Percentiles rank a stretch among this genome's conserved stretches.
Conservation (phyloP, 2,329 filamentous ascomycete species). For the Camillea tinctor region DNA sequence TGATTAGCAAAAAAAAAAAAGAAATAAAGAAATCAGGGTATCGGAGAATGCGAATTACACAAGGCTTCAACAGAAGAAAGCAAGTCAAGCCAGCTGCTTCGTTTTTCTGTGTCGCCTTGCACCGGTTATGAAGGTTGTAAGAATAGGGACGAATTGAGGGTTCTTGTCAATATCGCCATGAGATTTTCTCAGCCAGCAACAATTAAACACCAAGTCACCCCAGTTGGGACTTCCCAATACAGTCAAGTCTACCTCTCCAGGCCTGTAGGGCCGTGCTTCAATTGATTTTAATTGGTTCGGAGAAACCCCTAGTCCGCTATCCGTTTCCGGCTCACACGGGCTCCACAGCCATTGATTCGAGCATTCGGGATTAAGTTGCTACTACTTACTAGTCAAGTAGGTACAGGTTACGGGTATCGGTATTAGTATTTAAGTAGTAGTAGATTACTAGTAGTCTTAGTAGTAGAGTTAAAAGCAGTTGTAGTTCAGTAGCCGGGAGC, state of each 20-base stretch:
- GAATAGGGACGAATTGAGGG: slow-evolving; percentile 19
- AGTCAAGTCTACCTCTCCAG: slow-evolving; percentile 25
- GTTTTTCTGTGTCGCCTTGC: slow-evolving; percentile 2
- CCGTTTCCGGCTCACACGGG: slow-evolving; percentile 24
- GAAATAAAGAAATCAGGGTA: slow-evolving; percentile 1
- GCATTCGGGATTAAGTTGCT: neutral
- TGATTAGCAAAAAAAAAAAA: slow-evolving; percentile 11
- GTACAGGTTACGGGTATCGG: too few species aligned
- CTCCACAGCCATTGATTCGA: slow-evolving; percentile 1
- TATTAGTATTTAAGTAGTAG: too few species aligned
- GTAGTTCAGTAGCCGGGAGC: too few species aligned
- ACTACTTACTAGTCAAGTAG: too few species aligned
- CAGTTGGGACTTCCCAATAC: slow-evolving; percentile 28
- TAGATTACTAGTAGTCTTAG: too few species aligned
- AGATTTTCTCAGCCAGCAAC: slow-evolving; percentile 32
- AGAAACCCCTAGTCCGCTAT: slow-evolving; percentile 29
- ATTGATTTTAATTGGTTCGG: slow-evolving; percentile 26
- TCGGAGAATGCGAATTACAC: slow-evolving; percentile 11
- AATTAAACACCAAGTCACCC: slow-evolving; percentile 25
- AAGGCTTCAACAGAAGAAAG: slow-evolving; percentile 6
- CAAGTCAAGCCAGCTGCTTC: slow-evolving; percentile 10
- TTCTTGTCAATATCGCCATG: slow-evolving; percentile 26
- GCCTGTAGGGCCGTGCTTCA: slow-evolving; percentile 7
- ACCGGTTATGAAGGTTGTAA: slow-evolving; percentile 14
- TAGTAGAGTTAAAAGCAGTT: too few species aligned